Base-by-base conservation (phyloP, 257 asterid species). In the Coffea eugenioides region DNA sequence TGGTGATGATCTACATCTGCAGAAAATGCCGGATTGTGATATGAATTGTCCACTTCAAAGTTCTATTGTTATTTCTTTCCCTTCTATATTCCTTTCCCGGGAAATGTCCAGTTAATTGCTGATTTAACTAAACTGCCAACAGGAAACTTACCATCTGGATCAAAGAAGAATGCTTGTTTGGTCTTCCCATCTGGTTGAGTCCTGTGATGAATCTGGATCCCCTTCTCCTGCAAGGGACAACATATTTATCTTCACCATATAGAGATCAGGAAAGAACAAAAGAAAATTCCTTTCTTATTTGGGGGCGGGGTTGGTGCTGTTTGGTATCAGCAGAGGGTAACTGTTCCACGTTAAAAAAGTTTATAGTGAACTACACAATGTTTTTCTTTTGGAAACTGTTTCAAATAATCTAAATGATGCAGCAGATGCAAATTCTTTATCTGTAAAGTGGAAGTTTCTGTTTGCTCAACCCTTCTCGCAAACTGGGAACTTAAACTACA, bases 161-260 rank as follows among this genome's bases (percentile, higher is more conserved):
- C 98, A 59, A 95, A 95, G 93, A 95, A 93, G 90, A 95, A 95
- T 0, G 79, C 97, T 79, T 92, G 98, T 75, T 90, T 95, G 71
- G 88, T 86, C 79, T 88, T 90, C 86, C 97, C 91, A 82, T 93
- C 97, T 11, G 95, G 92, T 39, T 80, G 94, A 68, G 81, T 83
- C 85, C 1, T 82, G 86, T 91, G 93, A 18, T 90, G 88, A 34
- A 88, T 52, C 31, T 89, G 78, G 80, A 95, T 88, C 69, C 97
- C 97, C 83, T 87, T 93, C 67, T 91, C 97, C 98, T 95, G 80
- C 62, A 80, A 51, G 8, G 48, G 56, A 20, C 68, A 76, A 46
- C 61, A 48, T 51, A 69, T 49, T 59, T 45, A 78, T 46, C 21
- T 65, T n/a, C 10, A 12, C 5, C 8, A 49, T 57, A 4, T 18